Evolutionary conservation across 1,284 basidiomycete genomes (phyloP).

Genomic region (Heterobasidion annosum): DNA sequence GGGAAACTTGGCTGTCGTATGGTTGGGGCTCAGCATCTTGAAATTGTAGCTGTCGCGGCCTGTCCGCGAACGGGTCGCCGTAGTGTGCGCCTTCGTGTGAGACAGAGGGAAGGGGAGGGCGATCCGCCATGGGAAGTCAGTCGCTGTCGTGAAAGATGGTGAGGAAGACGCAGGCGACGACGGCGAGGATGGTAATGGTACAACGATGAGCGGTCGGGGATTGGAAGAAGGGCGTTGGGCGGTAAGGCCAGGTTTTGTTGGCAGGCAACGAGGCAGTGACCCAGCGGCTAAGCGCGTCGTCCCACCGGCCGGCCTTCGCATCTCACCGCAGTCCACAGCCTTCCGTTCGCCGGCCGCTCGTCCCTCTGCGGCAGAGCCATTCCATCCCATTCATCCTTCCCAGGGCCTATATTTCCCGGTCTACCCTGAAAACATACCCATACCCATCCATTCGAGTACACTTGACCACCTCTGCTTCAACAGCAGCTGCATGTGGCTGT

Average conservation of each 20-base stretch:
- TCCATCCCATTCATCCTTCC: too few relatives aligned
- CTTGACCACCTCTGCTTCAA: too few relatives aligned
- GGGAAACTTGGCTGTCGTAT: slow-evolving; percentile 43
- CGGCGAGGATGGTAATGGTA: not conserved
- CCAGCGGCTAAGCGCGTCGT: not conserved
- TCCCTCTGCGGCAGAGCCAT: too few relatives aligned
- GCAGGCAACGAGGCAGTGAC: not conserved
- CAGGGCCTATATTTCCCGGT: too few relatives aligned
- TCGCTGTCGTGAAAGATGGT: not conserved
- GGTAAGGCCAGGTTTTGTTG: not conserved
- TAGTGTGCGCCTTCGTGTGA: slow-evolving; percentile 24
- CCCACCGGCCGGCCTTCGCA: not conserved
- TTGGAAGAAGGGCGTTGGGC: not conserved
- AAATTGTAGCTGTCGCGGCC: slow-evolving; percentile 49
- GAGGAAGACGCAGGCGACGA: not conserved
- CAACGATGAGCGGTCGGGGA: not conserved
- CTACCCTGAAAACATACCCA: too few relatives aligned
- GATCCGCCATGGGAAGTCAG: slow-evolving; percentile 9
- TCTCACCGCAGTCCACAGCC: not conserved
- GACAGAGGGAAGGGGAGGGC: slow-evolving; percentile 7
- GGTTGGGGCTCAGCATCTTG: slow-evolving; percentile 38
- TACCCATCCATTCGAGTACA: too few relatives aligned
- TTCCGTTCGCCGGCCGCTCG: not conserved
- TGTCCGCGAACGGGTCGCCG: slow-evolving; percentile 66
- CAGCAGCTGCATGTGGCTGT: too few relatives aligned